Base-by-base conservation (phyloP, 2,329 filamentous ascomycete species). In the Aspergillus eucalypticola region DNA sequence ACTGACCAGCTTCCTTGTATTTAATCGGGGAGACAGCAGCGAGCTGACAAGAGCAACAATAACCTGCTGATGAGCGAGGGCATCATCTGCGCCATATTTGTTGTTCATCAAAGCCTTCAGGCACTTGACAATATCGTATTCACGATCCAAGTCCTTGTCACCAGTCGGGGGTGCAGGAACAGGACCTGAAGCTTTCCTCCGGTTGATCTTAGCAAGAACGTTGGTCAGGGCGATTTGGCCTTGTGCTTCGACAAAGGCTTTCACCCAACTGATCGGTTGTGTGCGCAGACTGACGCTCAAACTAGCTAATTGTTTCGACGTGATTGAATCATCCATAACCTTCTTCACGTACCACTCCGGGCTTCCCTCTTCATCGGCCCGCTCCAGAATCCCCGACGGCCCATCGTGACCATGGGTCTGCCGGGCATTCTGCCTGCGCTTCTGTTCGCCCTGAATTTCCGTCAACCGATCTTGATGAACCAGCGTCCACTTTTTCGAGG, bases 101-200 rank as follows among this genome's bases (percentile, higher is more conserved):
- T 97, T 99, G 86, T 99, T 99, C 90, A 98, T 96, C 60, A 98
- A 79, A 32, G 93, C 92, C 81, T 98, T 98, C 60, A 99, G 79
- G 79, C 95, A 98, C 79, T 99, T 99, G 73, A 96, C 87, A 64
- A 99, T 96, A 73, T 98, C 95, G 74, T 98, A 98, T 78, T 96
- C 93, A 67, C 90, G 87, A 72, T 97, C 93, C 53, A 95, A 82
- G 71, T 94, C 91, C 75, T 90, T 92, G 69, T 96, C 92, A 60
- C 80, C 85, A 76, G 79, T 77, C 27, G 82, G 86, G 35, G 82
- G 77, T 5, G 87, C 85, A 23, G 86, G 84, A 3, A 87, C 85
- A 2, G 90, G 90, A 5, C 91, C 91, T 59, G 87, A 84, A 23
- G 86, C 88, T 69, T 91, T 91, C 74, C 91, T 90, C 73, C 93